These are phyloP conservation scores for Tylopilus sp. DNA, from an alignment of 1,284 basidiomycete species.

Conservation along the genomic window DNA sequence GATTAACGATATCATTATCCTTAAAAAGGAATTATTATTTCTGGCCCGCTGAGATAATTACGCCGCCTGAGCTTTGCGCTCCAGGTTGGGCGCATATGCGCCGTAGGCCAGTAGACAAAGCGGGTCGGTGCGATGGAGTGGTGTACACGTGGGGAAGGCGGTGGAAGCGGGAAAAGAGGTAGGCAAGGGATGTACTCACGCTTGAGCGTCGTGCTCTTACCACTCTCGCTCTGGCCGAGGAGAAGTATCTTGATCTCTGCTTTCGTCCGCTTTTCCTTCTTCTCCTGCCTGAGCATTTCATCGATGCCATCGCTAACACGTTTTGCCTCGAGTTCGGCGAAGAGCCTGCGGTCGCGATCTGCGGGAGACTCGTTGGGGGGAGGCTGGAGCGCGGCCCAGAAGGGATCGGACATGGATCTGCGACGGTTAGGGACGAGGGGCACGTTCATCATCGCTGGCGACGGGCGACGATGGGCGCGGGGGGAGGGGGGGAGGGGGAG, in stretches of 20 bases:
- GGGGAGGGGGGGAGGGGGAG: conserved; percentile 2
- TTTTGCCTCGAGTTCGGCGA: conserved; percentile 63
- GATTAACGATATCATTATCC: conserved; percentile 1
- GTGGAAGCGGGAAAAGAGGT: conserved; percentile 8
- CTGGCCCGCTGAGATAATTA: not conserved
- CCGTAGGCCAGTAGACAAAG: not conserved
- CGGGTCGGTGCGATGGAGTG: not conserved
- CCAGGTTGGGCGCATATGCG: conserved; percentile 1
- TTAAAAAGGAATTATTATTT: conserved; percentile 8
- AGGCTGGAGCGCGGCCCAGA: conserved; percentile 59
- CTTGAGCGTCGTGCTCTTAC: conserved; percentile 77
- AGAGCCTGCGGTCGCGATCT: conserved; percentile 56
- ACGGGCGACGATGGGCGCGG: conserved; percentile 1
- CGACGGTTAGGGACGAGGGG: conserved; percentile 38
- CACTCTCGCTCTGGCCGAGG: conserved; percentile 77
- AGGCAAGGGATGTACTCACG: conserved; percentile 50
- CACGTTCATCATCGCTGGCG: conserved; percentile 18
- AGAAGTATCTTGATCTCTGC: conserved; percentile 68
- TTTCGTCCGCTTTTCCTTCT: conserved; percentile 52
- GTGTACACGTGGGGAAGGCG: not conserved
- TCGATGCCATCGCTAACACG: conserved; percentile 72
- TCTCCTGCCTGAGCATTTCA: conserved; percentile 63
- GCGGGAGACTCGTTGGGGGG: conserved; percentile 64
- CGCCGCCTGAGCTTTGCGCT: not conserved
- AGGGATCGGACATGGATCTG: conserved; percentile 61